Evolutionary conservation across 306 rosid species (phyloP), one percentile per base, ranked within the genome.

Genomic region (Rubus idaeus): DNA sequence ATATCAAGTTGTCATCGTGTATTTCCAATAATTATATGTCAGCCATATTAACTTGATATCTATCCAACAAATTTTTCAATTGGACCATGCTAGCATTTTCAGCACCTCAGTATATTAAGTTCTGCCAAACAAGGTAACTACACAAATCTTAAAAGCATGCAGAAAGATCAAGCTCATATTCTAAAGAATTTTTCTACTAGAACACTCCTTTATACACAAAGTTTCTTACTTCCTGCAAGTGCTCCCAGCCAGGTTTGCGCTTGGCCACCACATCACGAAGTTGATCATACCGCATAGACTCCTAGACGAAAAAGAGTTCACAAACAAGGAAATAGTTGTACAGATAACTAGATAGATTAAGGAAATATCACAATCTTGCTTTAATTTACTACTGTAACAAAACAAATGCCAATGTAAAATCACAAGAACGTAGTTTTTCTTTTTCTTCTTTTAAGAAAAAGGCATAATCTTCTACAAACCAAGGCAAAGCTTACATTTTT

Each of bases 171-270:
- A 70, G 26, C 56, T 42, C 13, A 21, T 3, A 12, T 13, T 35
- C n/a, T 12, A 62, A 35, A 62, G 5, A 62, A 62, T 13, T 23
- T 23, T 62, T 4, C 18, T 0, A 62, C 68, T 35, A 62, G 35
- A 74, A 53, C 74, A 74, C 11, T 53, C 37, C 80, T 65, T 41
- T 77, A 79, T 57, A 18, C 81, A 62, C 61, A 78, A 76, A 65
- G 80, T 52, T 71, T 57, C 87, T 83, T 89, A 95, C 98, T 68
- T 95, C 91, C 81, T 95, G 97, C 84, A 90, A 84, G 79, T 90
- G 77, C 89, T 95, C 98, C 98, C 98, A 95, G 62, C 98, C 98
- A 66, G 97, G 97, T 71, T 87, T 89, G 79, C 91, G 79, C 88
- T 88, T 90, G 77, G 91, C 92, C 79, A 95, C 98, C 82, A 49